Percentiles rank a stretch among this genome's conserved stretches.
Conservation (phyloP, 257 asterid species). For the Gentiana macrophylla region DNA sequence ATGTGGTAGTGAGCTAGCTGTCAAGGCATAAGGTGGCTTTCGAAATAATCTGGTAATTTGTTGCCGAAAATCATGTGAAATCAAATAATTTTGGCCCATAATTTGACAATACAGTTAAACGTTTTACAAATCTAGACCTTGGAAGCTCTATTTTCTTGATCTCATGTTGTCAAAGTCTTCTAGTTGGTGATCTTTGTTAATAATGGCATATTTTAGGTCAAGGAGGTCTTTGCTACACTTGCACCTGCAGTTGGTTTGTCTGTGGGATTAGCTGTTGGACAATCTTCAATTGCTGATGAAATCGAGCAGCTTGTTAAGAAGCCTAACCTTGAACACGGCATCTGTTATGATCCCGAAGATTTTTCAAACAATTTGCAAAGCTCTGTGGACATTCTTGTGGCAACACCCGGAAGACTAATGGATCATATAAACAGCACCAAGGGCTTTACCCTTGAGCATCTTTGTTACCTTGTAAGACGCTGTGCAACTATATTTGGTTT, state of each 20-base stretch:
- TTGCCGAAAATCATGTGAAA: background rate
- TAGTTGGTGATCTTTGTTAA: background rate
- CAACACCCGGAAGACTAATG: conserved; percentile 94
- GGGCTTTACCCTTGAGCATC: conserved; percentile 91
- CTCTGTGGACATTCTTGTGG: conserved; percentile 84
- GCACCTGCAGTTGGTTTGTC: conserved; percentile 92
- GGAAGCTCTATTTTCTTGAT: too few relatives aligned
- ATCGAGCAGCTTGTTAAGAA: conserved; percentile 60
- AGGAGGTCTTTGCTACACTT: conserved; percentile 67
- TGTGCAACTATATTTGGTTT: too few relatives aligned
- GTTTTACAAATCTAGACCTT: background rate
- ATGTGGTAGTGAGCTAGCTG: too few relatives aligned
- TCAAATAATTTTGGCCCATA: background rate
- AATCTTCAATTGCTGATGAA: conserved; percentile 86
- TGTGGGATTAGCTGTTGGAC: conserved; percentile 96
- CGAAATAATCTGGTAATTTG: too few relatives aligned
- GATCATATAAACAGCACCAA: conserved; percentile 81
- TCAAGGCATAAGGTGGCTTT: too few relatives aligned
- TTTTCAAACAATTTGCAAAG: conserved; percentile 35
- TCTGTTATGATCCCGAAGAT: conserved; percentile 44
- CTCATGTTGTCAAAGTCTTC: background rate
- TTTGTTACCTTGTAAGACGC: conserved; percentile 68
- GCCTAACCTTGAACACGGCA: conserved; percentile 39
- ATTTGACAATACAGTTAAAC: background rate
- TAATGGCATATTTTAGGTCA: conserved; percentile 44